phyloP scores from a whole-genome alignment of 2,329 filamentous ascomycete genomes.

The Venturia effusa region DNA sequence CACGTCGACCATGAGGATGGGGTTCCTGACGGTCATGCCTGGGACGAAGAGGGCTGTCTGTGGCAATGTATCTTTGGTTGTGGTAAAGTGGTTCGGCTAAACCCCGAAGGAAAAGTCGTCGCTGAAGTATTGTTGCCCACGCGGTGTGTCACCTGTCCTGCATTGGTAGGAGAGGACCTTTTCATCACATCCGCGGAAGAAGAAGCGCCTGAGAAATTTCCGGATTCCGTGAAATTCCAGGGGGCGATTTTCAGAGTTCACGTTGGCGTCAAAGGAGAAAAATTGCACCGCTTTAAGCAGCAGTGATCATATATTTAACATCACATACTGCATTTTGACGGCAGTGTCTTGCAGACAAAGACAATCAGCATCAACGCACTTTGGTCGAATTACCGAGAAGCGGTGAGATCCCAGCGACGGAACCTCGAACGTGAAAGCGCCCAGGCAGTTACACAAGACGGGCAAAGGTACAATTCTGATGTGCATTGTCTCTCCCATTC shows the following conservation, averaged over 20 bases:
- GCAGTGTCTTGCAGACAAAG: too few relatives aligned
- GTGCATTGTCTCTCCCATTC: too few relatives aligned
- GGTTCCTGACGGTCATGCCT: conserved; percentile 71
- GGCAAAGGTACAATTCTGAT: too few relatives aligned
- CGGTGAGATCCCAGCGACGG: too few relatives aligned
- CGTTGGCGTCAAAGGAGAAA: conserved; percentile 58
- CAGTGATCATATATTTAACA: neutral
- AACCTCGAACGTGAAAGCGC: too few relatives aligned
- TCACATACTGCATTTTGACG: neutral
- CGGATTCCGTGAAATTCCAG: conserved; percentile 50
- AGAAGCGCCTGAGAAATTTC: conserved; percentile 46
- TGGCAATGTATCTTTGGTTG: conserved; percentile 85
- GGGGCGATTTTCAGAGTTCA: conserved; percentile 68
- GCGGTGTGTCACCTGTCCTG: conserved; percentile 67
- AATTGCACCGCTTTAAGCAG: conserved; percentile 39
- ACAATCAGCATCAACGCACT: too few relatives aligned
- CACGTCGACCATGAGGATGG: conserved; percentile 50
- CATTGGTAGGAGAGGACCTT: conserved; percentile 63
- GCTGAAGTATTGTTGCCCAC: conserved; percentile 70
- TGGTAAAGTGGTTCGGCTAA: conserved; percentile 63
- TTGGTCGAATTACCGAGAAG: too few relatives aligned
- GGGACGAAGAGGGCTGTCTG: conserved; percentile 75
- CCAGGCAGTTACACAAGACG: too few relatives aligned
- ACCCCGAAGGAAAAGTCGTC: conserved; percentile 55
- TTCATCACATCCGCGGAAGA: conserved; percentile 62